Conservation (phyloP, 352 stramenopile genomes). For the Globisporangium carolinianum region DNA sequence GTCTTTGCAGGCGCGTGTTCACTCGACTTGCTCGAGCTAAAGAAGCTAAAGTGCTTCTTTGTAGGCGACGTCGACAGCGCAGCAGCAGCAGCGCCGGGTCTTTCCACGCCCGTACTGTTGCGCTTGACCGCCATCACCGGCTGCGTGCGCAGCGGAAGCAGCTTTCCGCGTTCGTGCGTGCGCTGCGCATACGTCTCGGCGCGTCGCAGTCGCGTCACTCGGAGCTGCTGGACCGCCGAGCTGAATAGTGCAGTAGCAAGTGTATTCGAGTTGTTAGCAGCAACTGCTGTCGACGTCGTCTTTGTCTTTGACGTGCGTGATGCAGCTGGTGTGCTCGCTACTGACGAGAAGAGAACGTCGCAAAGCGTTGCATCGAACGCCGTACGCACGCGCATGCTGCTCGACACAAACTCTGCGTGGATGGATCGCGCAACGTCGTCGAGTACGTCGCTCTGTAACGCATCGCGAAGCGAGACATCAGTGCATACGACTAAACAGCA, state of each 20-base stretch:
- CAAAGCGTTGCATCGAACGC: constrained; percentile 11
- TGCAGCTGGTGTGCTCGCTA: neutral
- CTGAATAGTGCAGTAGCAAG: constrained; percentile 2
- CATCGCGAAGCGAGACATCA: no score
- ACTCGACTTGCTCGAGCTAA: constrained; percentile 9
- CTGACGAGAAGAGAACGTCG: constrained; percentile 17
- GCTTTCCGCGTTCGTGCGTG: neutral
- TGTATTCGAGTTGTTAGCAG: neutral
- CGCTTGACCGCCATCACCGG: neutral
- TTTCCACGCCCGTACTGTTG: no score
- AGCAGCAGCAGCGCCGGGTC: neutral
- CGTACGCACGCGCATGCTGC: constrained; percentile 14
- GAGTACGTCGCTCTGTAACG: constrained; percentile 15
- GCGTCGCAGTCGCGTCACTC: neutral
- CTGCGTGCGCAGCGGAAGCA: neutral
- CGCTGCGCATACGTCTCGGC: neutral
- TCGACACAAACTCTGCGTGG: constrained; percentile 25
- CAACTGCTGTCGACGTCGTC: neutral
- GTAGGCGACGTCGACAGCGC: neutral
- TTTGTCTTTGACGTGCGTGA: neutral
- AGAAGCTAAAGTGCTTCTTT: constrained; percentile 17
- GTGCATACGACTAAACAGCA: no score
- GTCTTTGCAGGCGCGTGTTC: neutral
- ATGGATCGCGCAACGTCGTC: constrained; percentile 31
- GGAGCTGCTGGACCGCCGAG: constrained; percentile 3